phyloP scores from a whole-genome alignment of 148 eudicot genomes.

The Pouteria glomerata region DNA sequence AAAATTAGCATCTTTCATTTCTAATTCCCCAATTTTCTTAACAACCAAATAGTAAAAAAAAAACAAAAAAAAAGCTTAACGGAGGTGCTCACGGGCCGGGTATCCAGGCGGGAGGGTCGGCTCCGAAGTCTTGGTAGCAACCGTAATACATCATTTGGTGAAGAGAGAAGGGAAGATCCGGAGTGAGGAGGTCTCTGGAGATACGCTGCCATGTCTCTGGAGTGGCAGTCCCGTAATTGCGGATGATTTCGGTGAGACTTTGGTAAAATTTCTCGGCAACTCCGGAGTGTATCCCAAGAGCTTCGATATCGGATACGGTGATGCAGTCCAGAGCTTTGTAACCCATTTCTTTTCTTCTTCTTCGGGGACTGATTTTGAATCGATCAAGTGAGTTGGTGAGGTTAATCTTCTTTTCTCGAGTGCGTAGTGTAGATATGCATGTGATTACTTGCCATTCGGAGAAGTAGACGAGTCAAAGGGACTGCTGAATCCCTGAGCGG shows the following conservation, averaged over 20 bases:
- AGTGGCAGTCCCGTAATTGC: constrained; percentile 39
- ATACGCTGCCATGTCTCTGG: constrained; percentile 62
- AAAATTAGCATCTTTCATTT: not conserved
- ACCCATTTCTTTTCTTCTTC: constrained; percentile 25
- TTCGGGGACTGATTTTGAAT: not conserved
- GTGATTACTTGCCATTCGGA: no score
- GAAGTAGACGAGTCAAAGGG: no score
- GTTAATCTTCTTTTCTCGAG: no score
- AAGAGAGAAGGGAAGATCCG: constrained; percentile 70
- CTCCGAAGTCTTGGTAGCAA: constrained; percentile 58
- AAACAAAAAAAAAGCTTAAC: not conserved
- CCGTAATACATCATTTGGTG: constrained; percentile 90
- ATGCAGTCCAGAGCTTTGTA: constrained; percentile 52
- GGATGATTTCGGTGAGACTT: constrained; percentile 45
- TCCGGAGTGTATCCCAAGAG: constrained; percentile 37
- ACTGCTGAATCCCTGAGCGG: no score
- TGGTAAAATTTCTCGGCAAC: constrained; percentile 37
- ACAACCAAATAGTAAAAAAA: constrained; percentile 1
- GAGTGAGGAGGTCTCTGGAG: constrained; percentile 42
- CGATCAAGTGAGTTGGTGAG: no score
- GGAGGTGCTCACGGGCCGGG: constrained; percentile 54
- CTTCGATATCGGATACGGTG: constrained; percentile 49
- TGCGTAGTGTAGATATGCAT: no score
- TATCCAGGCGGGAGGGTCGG: constrained; percentile 91
- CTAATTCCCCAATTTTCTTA: not conserved